Base-by-base conservation (phyloP, 352 stramenopile genomes). In the Pythium guiyangense region DNA sequence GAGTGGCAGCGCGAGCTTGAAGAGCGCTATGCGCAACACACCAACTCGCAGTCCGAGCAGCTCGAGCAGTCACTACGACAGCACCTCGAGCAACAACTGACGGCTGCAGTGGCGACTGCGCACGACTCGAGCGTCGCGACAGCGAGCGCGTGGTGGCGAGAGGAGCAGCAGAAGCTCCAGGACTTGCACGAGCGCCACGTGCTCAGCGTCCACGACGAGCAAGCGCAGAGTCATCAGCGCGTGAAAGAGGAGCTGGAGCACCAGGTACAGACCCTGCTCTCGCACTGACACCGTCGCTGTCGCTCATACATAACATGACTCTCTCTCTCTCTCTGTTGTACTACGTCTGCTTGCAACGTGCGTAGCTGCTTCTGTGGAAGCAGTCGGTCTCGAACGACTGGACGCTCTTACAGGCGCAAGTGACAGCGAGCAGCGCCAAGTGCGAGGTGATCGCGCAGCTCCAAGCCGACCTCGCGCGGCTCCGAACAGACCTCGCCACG, bases 281-380 rank as follows among this genome's bases (percentile, higher is more conserved):
- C n/a, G n/a, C n/a, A n/a, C 2, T 11, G 31, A 1, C 31, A 35
- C 31, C 9, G n/a, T n/a, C n/a, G n/a, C n/a, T n/a, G n/a, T n/a
- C n/a, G n/a, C n/a, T n/a, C n/a, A n/a, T n/a, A n/a, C n/a, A n/a
- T n/a, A n/a, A n/a, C n/a, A n/a, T n/a, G n/a, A n/a, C n/a, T n/a
- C n/a, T n/a, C n/a, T n/a, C n/a, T n/a, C n/a, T n/a, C n/a, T n/a
- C n/a, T n/a, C n/a, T n/a, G n/a, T n/a, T n/a, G n/a, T n/a, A n/a
- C n/a, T 34, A 20, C 17, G 4, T 26, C 20, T 34, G 9, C 31
- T 42, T 18, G 40, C 55, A 56, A 37, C 6, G 20, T 43, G 17
- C 15, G 34, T 40, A 61, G 55, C 27, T 61, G n/a, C 37, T 61
- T 18, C n/a, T 39, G 12, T 61, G 55, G 48, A 55, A 54, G 47